Evolutionary conservation across 768 basidiomycete species (phyloP).

Genomic region (Erythrobasidium yunnanense): DNA sequence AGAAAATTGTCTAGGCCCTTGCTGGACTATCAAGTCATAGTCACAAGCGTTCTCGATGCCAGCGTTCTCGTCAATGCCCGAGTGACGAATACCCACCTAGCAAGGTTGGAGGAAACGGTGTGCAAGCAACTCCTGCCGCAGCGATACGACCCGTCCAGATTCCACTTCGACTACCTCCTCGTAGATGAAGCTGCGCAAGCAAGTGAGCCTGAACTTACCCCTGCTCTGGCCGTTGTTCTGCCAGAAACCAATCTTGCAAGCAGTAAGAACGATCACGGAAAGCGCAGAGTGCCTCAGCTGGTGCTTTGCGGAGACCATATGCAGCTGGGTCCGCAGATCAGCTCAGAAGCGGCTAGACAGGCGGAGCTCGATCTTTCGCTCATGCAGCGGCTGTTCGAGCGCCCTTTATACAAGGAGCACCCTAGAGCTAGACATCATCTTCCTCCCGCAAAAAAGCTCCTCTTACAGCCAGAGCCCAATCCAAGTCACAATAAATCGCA

Average conservation of each 20-base stretch:
- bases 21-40: constrained; percentile 39
- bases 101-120: constrained; percentile 33
- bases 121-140: background rate
- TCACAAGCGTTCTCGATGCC: constrained; percentile 39
- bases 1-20: constrained; percentile 19
- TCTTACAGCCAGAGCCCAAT: background rate
- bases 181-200: constrained; percentile 44
- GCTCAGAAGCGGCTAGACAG: constrained; percentile 36
- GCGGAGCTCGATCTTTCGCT: constrained; percentile 41
- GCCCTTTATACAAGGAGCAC: constrained; percentile 32
- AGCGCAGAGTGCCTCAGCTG: constrained; percentile 31
- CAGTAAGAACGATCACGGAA: background rate
- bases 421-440: background rate
- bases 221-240: constrained; percentile 36
- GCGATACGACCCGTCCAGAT: constrained; percentile 13
- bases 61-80: constrained; percentile 33
- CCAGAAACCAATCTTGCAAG: constrained; percentile 9
- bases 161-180: constrained; percentile 42
- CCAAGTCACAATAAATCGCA: background rate
- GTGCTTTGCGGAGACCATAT: constrained; percentile 41
- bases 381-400: constrained; percentile 40
- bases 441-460: background rate
- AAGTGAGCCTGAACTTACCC: constrained; percentile 40
- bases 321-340: constrained; percentile 42
- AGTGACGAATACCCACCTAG: constrained; percentile 31